Evolutionary conservation across 2,329 filamentous ascomycete genomes (phyloP).

Genomic region (Stemphylium lycopersici): DNA sequence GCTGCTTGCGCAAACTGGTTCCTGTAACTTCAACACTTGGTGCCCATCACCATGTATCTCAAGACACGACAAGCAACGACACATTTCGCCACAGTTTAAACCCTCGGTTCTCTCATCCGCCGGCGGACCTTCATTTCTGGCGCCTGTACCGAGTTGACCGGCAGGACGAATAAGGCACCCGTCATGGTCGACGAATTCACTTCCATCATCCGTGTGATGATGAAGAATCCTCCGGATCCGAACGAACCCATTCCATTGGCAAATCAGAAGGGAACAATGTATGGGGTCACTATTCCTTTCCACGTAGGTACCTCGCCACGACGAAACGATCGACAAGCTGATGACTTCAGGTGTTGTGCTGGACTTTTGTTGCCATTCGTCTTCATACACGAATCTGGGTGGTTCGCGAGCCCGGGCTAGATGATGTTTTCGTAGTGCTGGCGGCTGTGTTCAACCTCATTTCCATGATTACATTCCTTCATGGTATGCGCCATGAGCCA

Average conservation of each 20-base stretch:
- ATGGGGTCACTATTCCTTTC: slow-evolving; percentile 36
- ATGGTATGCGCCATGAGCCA: slow-evolving; percentile 14
- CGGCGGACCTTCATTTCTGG: not conserved
- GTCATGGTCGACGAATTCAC: slow-evolving; percentile 17
- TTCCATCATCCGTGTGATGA: slow-evolving; percentile 22
- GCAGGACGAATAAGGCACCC: not conserved
- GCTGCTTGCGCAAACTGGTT: not conserved
- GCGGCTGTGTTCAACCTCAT: slow-evolving; percentile 33
- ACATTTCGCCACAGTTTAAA: not conserved
- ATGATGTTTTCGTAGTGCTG: slow-evolving; percentile 43
- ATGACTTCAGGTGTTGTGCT: slow-evolving; percentile 30
- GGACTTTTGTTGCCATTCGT: slow-evolving; percentile 33
- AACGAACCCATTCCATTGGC: slow-evolving; percentile 28
- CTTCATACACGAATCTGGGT: slow-evolving; percentile 35
- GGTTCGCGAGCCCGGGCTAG: slow-evolving; percentile 40
- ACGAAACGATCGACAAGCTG: not conserved
- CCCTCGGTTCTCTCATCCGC: not conserved
- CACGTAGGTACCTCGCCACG: slow-evolving; percentile 23
- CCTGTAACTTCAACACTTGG: not conserved
- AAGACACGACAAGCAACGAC: not conserved
- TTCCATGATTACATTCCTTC: slow-evolving; percentile 27
- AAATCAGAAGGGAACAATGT: slow-evolving; percentile 31
- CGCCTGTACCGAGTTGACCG: not conserved
- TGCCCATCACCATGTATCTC: not conserved
- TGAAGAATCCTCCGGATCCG: slow-evolving; percentile 30